Evolutionary conservation across 495 filamentous ascomycete species (phyloP).

Genomic region (Podospora sp.): DNA sequence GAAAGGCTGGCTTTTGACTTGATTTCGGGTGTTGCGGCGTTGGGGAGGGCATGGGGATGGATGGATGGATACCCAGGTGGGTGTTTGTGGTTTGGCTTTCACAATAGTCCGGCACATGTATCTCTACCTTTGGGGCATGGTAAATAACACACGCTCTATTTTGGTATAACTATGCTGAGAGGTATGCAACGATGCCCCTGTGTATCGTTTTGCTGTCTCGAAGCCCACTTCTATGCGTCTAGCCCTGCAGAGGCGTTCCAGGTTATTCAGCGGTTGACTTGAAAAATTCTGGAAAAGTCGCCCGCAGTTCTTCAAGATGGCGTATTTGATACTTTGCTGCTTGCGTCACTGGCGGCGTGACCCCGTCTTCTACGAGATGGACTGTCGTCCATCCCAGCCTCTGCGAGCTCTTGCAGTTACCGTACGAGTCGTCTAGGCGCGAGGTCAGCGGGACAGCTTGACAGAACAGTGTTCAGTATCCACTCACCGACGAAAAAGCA

Average conservation of each 20-base stretch:
- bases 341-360: conserved; percentile 58
- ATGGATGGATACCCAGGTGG: neutral
- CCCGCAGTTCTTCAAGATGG: conserved; percentile 70
- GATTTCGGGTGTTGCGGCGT: neutral
- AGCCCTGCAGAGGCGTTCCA: neutral
- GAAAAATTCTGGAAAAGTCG: conserved; percentile 78
- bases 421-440: conserved; percentile 73
- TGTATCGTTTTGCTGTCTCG: neutral
- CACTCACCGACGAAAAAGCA: conserved; percentile 86
- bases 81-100: neutral
- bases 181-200: neutral
- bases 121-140: neutral
- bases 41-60: neutral
- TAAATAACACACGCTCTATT: neutral
- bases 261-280: conserved; percentile 37
- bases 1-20: neutral
- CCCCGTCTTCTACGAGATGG: conserved; percentile 77
- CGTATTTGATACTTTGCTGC: conserved; percentile 71
- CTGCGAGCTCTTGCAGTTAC: conserved; percentile 72
- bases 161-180: neutral
- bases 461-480: neutral
- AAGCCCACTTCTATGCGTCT: neutral
- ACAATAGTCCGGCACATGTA: neutral
- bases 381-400: conserved; percentile 77
- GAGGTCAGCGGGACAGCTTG: conserved; percentile 17